phyloP scores from a whole-genome alignment of 1,284 basidiomycete genomes.

The Pascua guehoae region DNA sequence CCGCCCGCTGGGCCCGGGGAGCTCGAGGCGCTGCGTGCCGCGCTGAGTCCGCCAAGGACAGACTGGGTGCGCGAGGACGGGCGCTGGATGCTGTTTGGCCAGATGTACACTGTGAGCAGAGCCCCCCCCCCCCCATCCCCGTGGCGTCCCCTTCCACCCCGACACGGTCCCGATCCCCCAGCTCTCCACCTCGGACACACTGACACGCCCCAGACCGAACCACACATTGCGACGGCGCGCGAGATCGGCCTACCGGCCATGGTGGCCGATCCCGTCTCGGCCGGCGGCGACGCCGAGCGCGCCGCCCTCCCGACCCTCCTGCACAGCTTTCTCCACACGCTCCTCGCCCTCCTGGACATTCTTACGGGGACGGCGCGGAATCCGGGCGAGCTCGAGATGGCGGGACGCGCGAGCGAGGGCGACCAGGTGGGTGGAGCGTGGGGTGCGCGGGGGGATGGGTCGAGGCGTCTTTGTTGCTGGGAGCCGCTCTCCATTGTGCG shows the following conservation, averaged over 20 bases:
- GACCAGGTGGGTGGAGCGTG: conserved; percentile 33
- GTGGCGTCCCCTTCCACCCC: not conserved
- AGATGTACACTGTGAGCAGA: conserved; percentile 35
- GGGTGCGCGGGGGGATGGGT: not conserved
- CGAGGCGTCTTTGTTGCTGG: not conserved
- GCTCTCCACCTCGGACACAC: not conserved
- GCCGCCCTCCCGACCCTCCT: conserved; percentile 30
- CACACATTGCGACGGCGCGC: conserved; percentile 30
- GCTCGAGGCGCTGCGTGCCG: conserved; percentile 14
- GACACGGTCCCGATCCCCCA: not conserved
- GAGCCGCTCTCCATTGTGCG: no score
- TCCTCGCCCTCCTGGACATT: conserved; percentile 37
- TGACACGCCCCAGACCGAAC: conserved; percentile 24
- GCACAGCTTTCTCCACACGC: conserved; percentile 43
- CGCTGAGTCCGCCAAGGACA: conserved; percentile 27
- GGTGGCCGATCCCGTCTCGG: conserved; percentile 19
- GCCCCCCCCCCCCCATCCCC: not conserved
- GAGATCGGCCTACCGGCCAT: conserved; percentile 32
- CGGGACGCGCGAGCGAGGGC: conserved; percentile 38
- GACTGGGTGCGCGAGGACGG: conserved; percentile 43
- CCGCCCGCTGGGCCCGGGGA: conserved; percentile 12
- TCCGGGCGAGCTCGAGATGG: conserved; percentile 34
- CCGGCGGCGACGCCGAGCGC: conserved; percentile 16
- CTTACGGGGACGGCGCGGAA: conserved; percentile 37
- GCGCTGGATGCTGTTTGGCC: conserved; percentile 43